A percentile compares a stretch with the other conserved stretches of the same genome.
Evolutionary conservation across 768 basidiomycete species (phyloP).

Genomic region (Boletus rex-veris): DNA sequence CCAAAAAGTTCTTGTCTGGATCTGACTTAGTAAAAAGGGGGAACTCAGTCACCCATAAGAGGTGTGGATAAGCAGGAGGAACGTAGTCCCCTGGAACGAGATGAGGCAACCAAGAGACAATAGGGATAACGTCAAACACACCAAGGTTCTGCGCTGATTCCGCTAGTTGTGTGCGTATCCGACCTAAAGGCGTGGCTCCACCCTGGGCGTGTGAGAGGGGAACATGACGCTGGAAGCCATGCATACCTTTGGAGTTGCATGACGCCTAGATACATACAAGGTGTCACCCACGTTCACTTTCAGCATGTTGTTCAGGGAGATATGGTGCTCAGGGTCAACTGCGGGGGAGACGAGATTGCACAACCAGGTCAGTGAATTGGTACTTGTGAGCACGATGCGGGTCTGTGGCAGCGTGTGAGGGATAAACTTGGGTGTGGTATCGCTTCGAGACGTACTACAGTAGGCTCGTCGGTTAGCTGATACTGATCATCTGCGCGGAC

Average conservation of each 20-base stretch:
- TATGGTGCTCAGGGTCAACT: conserved; percentile 26
- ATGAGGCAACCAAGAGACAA: conserved; percentile 5
- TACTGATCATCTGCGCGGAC: conserved; percentile 25
- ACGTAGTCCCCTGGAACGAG: conserved; percentile 49
- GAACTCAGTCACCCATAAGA: conserved; percentile 95
- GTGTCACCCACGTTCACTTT: conserved; percentile 49
- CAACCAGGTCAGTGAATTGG: conserved; percentile 49
- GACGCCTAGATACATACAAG: conserved; percentile 55
- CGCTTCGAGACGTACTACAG: conserved; percentile 21
- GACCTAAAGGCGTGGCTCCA: conserved; percentile 80
- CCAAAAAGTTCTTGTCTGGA: conserved; percentile 81
- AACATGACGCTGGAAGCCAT: conserved; percentile 5
- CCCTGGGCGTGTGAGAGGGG: conserved; percentile 51
- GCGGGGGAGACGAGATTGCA: conserved; percentile 25
- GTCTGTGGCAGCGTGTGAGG: conserved; percentile 37
- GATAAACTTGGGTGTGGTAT: neutral
- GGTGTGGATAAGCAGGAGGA: conserved; percentile 63
- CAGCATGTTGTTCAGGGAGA: conserved; percentile 40
- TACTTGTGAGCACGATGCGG: conserved; percentile 45
- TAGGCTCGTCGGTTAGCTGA: conserved; percentile 18
- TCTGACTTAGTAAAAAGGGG: conserved; percentile 88
- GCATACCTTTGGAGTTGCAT: conserved; percentile 50
- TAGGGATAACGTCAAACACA: conserved; percentile 30
- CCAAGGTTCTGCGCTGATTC: conserved; percentile 65
- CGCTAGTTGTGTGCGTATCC: conserved; percentile 60